Base-by-base conservation (phyloP, 129 eudicot genomes). In the Oenanthe sinensis region DNA sequence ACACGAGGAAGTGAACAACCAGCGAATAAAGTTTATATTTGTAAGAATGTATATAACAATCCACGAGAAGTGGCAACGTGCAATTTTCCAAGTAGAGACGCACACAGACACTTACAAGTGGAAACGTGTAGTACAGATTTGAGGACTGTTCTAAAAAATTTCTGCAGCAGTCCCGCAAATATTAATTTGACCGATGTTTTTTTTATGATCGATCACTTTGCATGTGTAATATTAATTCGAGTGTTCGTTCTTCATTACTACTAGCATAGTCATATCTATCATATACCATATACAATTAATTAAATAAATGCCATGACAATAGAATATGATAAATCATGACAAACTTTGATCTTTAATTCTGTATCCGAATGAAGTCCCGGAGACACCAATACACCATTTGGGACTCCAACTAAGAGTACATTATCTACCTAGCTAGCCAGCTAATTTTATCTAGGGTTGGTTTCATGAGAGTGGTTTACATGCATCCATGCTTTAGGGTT, bases 401-500 rank as follows among this genome's bases (percentile, higher is more conserved):
- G 58, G 58, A 50, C n/a, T 50, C 58, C 58, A 16, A 50, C 67
- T n/a, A 58, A 58, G 33, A n/a, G 68, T 60, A 60, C 68, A 60
- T n/a, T 60, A 60, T 60, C 0, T 60, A n/a, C 4, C 65, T 58
- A n/a, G 65, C 26, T 8, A 54, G 16, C 50, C 10, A 47, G 3
- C 50, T 0, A 47, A 58, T 22, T 19, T 22, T 0, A 22, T 8
- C 36, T 71, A 73, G 76, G 55, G 52, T 73, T 44, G 28, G 19
- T 42, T 44, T n/a, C 71, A 22, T 63, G 37, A 39, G 42, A 3
- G 42, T 39, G 42, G 5, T 39, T 33, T 33, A 33, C 36, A 33
- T 33, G 36, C 36, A 33, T 33, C 36, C 36, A 72, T 37, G 30
- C n/a, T 72, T 44, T 73, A 73, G 76, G 76, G 54, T 73, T 72